phyloP scores from a whole-genome alignment of 805 yeast genomes.

The Clavispora santaluciae region DNA sequence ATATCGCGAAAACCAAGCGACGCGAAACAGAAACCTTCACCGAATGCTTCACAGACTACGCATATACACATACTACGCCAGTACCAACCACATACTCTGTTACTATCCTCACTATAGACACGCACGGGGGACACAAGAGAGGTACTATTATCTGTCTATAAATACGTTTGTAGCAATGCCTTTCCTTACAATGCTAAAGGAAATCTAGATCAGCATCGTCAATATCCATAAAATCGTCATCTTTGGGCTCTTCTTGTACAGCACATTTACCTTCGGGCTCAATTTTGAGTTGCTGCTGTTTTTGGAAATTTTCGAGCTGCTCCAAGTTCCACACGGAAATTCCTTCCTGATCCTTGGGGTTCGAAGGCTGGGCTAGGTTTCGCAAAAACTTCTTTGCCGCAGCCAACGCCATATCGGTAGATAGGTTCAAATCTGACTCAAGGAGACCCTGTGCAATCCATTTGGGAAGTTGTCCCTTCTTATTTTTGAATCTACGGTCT shows the following conservation, averaged over 20 bases:
- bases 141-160: not conserved
- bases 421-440: conserved; percentile 86
- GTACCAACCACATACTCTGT: no score
- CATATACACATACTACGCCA: no score
- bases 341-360: conserved; percentile 88
- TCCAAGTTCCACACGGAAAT: conserved; percentile 87
- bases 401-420: conserved; percentile 97
- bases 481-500: conserved; percentile 84
- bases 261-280: conserved; percentile 10
- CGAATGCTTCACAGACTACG: no score
- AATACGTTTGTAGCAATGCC: no score
- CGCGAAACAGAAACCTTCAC: no score
- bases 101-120: no score
- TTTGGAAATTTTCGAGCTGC: conserved; percentile 58
- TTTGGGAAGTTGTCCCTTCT: conserved; percentile 84
- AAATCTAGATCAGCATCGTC: conserved; percentile 44
- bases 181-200: no score
- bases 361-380: conserved; percentile 89
- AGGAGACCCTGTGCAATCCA: conserved; percentile 94
- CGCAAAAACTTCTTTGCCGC: conserved; percentile 88
- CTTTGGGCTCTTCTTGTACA: conserved; percentile 15
- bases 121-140: no score
- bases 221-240: conserved; percentile 41
- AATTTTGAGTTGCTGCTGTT: conserved; percentile 36
- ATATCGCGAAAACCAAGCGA: no score